Conservation (phyloP, 2,329 filamentous ascomycete species). For the Pestalotiopsis fici region DNA sequence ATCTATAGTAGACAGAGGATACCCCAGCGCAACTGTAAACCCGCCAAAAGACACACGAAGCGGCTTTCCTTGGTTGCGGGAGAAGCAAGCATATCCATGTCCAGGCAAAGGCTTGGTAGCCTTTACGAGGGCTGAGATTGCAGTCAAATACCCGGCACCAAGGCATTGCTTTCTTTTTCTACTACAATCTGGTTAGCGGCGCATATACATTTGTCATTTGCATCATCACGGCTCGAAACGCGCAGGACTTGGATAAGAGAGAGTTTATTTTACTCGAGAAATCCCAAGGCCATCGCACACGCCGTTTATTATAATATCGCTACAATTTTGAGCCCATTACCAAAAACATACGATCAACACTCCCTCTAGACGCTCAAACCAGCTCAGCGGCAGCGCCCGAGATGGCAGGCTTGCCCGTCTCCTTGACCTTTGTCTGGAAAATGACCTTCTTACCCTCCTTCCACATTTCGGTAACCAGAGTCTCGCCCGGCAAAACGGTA, state of each 20-base stretch:
- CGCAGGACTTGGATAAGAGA: background rate
- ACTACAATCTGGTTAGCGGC: too few species aligned
- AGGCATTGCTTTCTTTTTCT: too few species aligned
- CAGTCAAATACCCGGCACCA: too few species aligned
- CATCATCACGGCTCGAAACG: too few species aligned
- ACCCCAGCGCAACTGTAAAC: too few species aligned
- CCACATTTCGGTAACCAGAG: slow-evolving; percentile 94
- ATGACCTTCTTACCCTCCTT: slow-evolving; percentile 77
- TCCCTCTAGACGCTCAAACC: slow-evolving; percentile 27
- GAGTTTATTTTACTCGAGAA: background rate
- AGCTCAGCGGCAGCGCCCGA: slow-evolving; percentile 80
- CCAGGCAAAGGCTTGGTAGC: too few species aligned
- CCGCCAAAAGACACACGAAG: too few species aligned
- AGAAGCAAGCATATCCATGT: too few species aligned
- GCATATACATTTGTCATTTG: too few species aligned
- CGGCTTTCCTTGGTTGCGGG: too few species aligned
- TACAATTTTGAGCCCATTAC: background rate
- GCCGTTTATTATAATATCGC: background rate
- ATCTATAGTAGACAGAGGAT: too few species aligned
- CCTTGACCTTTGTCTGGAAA: slow-evolving; percentile 87
- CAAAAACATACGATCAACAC: background rate
- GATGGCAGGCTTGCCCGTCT: slow-evolving; percentile 89
- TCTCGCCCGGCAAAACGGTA: slow-evolving; percentile 83
- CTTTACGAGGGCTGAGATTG: background rate
- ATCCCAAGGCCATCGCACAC: background rate